Conservation (phyloP, 495 filamentous ascomycete species). For the Ramalina intermedia region DNA sequence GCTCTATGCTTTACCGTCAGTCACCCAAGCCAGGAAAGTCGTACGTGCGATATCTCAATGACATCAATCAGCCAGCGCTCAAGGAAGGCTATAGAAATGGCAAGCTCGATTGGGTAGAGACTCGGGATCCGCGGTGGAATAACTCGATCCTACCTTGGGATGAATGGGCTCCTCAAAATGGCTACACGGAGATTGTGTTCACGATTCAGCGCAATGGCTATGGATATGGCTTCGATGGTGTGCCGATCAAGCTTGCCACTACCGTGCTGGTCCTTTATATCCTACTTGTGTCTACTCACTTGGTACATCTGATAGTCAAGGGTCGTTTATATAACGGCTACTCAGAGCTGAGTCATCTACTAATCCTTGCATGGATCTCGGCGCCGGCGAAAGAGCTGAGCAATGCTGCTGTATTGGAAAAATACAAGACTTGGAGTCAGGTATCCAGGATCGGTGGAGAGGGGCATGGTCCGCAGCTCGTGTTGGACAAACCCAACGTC, state of each 20-base stretch:
- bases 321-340: not conserved
- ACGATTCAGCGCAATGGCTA: slow-evolving; percentile 6
- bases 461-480: slow-evolving; percentile 22
- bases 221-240: slow-evolving; percentile 5
- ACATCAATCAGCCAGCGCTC: not conserved
- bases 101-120: slow-evolving; percentile 6
- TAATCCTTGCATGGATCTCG: slow-evolving; percentile 5
- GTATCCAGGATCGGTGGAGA: not conserved
- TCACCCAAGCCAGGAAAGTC: not conserved
- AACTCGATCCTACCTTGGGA: slow-evolving; percentile 2
- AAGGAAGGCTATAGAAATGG: slow-evolving; percentile 4
- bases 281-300: not conserved
- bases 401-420: not conserved
- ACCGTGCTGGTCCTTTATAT: not conserved
- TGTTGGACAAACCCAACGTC: slow-evolving; percentile 33
- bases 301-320: not conserved
- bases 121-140: slow-evolving; percentile 2
- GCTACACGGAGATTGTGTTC: slow-evolving; percentile 5
- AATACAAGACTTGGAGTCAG: not conserved
- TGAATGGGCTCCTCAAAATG: slow-evolving; percentile 7
- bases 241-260: slow-evolving; percentile 5
- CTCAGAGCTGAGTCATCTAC: not conserved
- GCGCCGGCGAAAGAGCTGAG: slow-evolving; percentile 1
- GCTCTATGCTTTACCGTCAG: not conserved
- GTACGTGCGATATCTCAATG: not conserved